Evolutionary conservation across 176 grass and related monocot species (phyloP), one percentile per base, ranked within the genome.

Genomic region (Urochloa ruziziensis): DNA sequence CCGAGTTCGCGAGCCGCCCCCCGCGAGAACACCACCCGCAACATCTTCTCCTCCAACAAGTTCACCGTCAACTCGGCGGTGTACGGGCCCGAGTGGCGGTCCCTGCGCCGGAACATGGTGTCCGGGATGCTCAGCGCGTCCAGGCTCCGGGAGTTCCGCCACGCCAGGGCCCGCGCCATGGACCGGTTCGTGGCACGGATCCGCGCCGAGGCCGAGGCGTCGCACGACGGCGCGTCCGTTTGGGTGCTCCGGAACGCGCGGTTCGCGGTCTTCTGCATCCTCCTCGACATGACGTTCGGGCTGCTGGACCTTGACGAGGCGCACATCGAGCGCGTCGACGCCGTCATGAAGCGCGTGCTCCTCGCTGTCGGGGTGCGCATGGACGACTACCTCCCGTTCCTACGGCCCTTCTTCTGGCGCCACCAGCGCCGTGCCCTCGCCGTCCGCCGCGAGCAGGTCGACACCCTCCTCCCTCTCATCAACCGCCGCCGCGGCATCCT

Each of bases 241-340:
- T 94, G 90, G 92, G 95, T 97, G 48, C 91, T 97, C 52, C 88
- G 95, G 5, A 97, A 97, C 89, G 95, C 92, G n/a, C 92, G 95
- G 48, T 97, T 97, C 62, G 95, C 95, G 0, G 90, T 97, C 11
- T 97, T 97, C 79, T 89, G 90, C 80, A 94, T 97, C 78, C 88
- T 97, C 8, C 88, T 97, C 2, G 88, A 89, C 27, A 97, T 97
- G 92, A 94, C 95, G 15, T 97, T 97, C 67, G 95, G 95, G 2
- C 86, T 97, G 57, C 87, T 96, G 2, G 90, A 94, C 61, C 90
- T 97, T 7, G 86, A 86, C 32, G 95, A 97, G 88, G 70, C 46
- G 6, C 79, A 87, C 65, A 92, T 97, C 34, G 56, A 94, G 18
- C 92, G 23, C 74, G 9, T 97, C 32, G 95, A 97, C 82, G 81